A percentile compares a stretch with the other conserved stretches of the same genome.
Conservation (phyloP, 805 yeast species). For the Cyberlindnera maclurae region DNA sequence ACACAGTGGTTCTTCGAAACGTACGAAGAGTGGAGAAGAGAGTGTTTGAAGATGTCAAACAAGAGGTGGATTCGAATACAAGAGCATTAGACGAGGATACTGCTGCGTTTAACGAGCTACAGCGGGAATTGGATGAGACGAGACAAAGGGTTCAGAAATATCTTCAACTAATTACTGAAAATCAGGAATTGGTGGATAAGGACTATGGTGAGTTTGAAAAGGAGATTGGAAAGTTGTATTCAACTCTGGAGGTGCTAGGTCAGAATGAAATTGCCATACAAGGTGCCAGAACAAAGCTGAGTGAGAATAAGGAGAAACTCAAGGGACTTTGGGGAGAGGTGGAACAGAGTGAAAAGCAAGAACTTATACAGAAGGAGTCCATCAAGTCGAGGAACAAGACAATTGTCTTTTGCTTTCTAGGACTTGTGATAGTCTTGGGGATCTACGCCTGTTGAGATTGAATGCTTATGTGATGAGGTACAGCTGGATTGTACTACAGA, state of each 20-base stretch:
- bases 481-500: too few species aligned
- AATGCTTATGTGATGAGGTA: too few species aligned
- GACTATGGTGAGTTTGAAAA: constrained; percentile 6
- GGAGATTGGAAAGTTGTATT: constrained; percentile 7
- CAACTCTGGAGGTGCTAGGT: constrained; percentile 7
- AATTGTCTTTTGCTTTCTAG: neutral
- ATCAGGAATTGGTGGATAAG: neutral
- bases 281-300: constrained; percentile 7
- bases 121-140: constrained; percentile 4
- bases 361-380: constrained; percentile 3
- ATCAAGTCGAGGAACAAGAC: constrained; percentile 2
- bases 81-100: constrained; percentile 1
- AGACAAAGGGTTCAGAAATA: constrained; percentile 3
- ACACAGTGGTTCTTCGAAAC: neutral
- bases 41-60: constrained; percentile 2
- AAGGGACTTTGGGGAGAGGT: constrained; percentile 7
- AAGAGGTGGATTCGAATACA: constrained; percentile 7
- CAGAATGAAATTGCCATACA: constrained; percentile 7
- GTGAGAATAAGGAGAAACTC: constrained; percentile 9
- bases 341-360: constrained; percentile 8
- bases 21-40: constrained; percentile 1
- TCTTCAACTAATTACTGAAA: constrained; percentile 2
- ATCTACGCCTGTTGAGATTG: too few species aligned
- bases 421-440: neutral
- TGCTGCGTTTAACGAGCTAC: constrained; percentile 3